These are phyloP conservation scores for Ruellia speciosa DNA, from an alignment of 305 asterid genomes.

Conservation along the genomic window DNA sequence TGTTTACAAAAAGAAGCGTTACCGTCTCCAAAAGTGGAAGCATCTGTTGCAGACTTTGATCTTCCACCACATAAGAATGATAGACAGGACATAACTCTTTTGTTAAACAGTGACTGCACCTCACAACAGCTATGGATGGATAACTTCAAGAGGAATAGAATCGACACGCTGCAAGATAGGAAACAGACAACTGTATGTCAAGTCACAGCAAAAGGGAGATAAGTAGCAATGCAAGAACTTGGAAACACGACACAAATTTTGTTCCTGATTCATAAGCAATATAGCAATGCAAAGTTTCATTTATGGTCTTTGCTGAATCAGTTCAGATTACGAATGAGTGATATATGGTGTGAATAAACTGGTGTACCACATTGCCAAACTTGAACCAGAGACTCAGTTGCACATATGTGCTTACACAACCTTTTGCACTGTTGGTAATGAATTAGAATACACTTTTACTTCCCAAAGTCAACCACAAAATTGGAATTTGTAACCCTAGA, in stretches of 20 bases:
- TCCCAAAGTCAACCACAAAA: background rate
- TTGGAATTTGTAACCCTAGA: background rate
- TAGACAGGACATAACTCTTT: conserved; percentile 47
- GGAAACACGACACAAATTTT: no score
- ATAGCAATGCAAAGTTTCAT: background rate
- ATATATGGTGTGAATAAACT: background rate
- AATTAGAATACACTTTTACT: background rate
- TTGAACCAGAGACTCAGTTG: background rate
- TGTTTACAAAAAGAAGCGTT: conserved; percentile 23
- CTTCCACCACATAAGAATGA: conserved; percentile 33
- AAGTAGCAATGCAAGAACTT: background rate
- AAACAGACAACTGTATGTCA: background rate
- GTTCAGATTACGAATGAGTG: background rate
- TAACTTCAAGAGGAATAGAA: conserved; percentile 17
- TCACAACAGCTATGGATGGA: conserved; percentile 12
- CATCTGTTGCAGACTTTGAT: conserved; percentile 21
- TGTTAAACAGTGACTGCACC: conserved; percentile 18
- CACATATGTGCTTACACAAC: background rate
- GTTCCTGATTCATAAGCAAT: no score
- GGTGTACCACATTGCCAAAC: background rate
- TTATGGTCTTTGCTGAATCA: background rate
- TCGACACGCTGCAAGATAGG: conserved; percentile 21
- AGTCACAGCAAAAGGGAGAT: background rate
- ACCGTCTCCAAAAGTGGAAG: conserved; percentile 40
- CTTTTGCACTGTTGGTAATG: background rate